phyloP scores from a whole-genome alignment of 371 early-diverging fungal genomes.

The Circinella umbellata region DNA sequence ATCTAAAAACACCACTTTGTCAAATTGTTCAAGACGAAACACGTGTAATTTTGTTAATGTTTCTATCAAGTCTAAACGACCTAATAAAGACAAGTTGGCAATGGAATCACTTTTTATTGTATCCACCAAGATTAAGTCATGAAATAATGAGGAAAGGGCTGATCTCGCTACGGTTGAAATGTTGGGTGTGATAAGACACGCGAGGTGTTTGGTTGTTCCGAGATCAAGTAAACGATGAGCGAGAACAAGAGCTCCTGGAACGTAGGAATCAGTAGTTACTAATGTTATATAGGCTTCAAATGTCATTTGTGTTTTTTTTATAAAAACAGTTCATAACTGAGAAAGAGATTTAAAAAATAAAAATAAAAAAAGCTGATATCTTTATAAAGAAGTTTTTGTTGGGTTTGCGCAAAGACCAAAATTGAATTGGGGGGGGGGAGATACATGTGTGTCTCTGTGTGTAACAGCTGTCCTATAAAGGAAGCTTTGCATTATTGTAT shows the following conservation, averaged over 20 bases:
- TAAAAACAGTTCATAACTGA: too few species aligned
- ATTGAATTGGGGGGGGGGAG: too few species aligned
- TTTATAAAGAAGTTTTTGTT: too few species aligned
- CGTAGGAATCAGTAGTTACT: slow-evolving; percentile 79
- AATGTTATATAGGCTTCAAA: slow-evolving; percentile 74
- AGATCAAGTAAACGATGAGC: slow-evolving; percentile 75
- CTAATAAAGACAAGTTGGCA: slow-evolving; percentile 72
- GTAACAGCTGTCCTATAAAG: too few species aligned
- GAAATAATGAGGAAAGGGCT: slow-evolving; percentile 56
- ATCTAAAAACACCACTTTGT: slow-evolving; percentile 84
- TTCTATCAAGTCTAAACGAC: slow-evolving; percentile 86
- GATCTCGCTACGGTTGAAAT: slow-evolving; percentile 47
- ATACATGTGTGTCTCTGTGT: too few species aligned
- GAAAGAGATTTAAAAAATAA: too few species aligned
- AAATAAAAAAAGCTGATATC: too few species aligned
- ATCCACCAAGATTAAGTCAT: slow-evolving; percentile 72
- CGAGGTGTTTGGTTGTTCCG: slow-evolving; percentile 64
- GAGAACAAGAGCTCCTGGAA: slow-evolving; percentile 85
- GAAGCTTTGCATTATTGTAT: too few species aligned
- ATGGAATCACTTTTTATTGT: slow-evolving; percentile 29
- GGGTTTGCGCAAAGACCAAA: too few species aligned
- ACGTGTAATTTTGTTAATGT: slow-evolving; percentile 92
- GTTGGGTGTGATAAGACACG: slow-evolving; percentile 75
- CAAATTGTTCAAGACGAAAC: slow-evolving; percentile 72
- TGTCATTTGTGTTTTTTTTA: too few species aligned